Base-by-base conservation (phyloP, 2,329 filamentous ascomycete species). In the Xylariaceae sp. region DNA sequence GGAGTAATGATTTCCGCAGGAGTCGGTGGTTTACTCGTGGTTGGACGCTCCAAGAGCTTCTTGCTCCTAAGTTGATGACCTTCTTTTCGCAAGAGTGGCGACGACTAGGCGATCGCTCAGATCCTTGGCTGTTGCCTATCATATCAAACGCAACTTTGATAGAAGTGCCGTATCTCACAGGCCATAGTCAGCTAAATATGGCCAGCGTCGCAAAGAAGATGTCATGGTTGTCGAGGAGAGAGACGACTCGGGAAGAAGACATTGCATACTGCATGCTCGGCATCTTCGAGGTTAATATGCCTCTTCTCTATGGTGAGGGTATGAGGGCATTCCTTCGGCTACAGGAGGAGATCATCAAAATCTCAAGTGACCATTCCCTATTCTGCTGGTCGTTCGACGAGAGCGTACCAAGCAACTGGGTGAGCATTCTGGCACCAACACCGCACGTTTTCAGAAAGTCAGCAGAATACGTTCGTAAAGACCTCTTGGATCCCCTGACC, bases 31-130 rank as follows among this genome's bases (percentile, higher is more conserved):
- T 51, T 15, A 17, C 9, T 4, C 27, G 48, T 19, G 44, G 48
- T 22, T 51, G 48, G 41, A 47, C 44, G 3, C 44, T 51, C n/a
- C 48, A 51, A 39, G 48, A 51, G 40, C 44, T 51, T 33, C 44
- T 50, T 40, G 48, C 48, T 2, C 48, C 48, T 22, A 36, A 47
- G 31, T 9, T 6, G 3, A 6, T 51, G 2, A 39, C 15, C 5
- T 51, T 51, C 36, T 47, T 40, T 15, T n/a, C 43, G 15, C 32
- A n/a, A 2, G 30, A 39, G 3, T 47, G 48, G 48, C 7, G 6
- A 6, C 7, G 6, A 12, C 14, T 51, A 2, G 48, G 48, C 7
- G 47, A 27, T 27, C 22, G 22, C 22, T 27, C 18, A 5, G 44
- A 42, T 11, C 27, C 31, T 4, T 10, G 6, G 1, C 5, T 51